These are phyloP conservation scores for Termitomyces eurrhizus DNA, from an alignment of 768 basidiomycete species.

Conservation along the genomic window DNA sequence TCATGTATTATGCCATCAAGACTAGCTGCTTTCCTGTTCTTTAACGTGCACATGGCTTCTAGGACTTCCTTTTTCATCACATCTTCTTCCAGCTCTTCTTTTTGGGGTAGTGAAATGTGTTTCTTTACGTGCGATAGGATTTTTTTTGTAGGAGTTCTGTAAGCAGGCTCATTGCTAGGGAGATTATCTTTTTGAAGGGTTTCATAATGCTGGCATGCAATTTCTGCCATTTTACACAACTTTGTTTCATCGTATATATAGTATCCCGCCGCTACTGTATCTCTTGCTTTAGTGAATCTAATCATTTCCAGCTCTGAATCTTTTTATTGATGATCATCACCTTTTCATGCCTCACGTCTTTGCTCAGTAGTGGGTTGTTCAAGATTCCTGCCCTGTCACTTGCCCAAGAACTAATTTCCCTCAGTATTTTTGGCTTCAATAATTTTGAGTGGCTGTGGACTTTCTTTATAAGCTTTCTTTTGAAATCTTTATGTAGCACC, in stretches of 20 bases:
- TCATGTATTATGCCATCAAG: too few relatives aligned
- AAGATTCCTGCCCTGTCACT: not conserved
- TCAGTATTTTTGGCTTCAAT: not conserved
- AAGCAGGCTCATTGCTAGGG: too few relatives aligned
- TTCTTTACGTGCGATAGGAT: too few relatives aligned
- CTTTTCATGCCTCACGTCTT: not conserved
- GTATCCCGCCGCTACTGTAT: not conserved
- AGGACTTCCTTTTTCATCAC: too few relatives aligned
- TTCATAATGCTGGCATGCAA: slow-evolving; percentile 25
- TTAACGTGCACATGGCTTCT: too few relatives aligned
- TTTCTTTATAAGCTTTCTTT: too few relatives aligned
- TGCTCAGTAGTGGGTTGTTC: not conserved
- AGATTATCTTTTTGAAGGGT: slow-evolving; percentile 18
- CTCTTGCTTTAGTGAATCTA: not conserved
- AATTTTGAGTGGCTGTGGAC: too few relatives aligned
- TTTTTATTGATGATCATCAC: not conserved
- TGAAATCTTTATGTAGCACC: too few relatives aligned
- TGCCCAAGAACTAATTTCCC: not conserved
- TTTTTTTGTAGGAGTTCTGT: too few relatives aligned
- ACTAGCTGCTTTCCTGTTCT: too few relatives aligned
- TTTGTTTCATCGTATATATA: slow-evolving; percentile 12
- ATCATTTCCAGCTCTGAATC: slow-evolving; percentile 2
- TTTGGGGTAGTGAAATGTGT: too few relatives aligned
- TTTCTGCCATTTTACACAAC: slow-evolving; percentile 27
- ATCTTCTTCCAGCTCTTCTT: too few relatives aligned